Evolutionary conservation across 352 stramenopile genomes (phyloP).

Genomic region (Phytophthora fragariae): DNA sequence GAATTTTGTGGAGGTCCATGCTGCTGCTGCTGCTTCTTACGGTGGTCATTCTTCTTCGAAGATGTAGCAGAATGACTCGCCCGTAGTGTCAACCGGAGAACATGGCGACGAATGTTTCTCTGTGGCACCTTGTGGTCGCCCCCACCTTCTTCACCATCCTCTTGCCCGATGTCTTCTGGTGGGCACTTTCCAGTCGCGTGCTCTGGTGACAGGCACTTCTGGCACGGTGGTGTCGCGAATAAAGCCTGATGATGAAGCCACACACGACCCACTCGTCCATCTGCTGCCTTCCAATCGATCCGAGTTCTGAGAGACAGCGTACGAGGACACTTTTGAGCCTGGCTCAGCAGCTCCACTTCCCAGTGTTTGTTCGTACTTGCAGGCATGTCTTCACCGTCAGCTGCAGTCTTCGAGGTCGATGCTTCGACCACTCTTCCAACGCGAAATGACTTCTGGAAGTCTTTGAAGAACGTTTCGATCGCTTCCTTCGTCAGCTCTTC

Average conservation of each 20-base stretch:
- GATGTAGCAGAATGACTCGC: constrained; percentile 8
- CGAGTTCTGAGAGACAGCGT: constrained; percentile 43
- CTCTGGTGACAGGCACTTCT: constrained; percentile 44
- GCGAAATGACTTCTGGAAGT: constrained; percentile 46
- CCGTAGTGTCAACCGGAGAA: constrained; percentile 35
- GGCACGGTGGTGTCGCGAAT: constrained; percentile 45
- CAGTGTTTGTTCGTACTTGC: constrained; percentile 37
- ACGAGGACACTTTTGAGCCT: constrained; percentile 40
- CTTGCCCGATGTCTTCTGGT: not conserved
- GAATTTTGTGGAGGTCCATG: constrained; percentile 1
- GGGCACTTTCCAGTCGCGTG: constrained; percentile 36
- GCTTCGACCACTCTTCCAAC: constrained; percentile 42
- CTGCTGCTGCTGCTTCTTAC: constrained; percentile 37
- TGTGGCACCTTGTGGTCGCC: constrained; percentile 5
- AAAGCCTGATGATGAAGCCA: constrained; percentile 62
- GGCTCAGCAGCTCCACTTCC: constrained; percentile 46
- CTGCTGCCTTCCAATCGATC: constrained; percentile 48
- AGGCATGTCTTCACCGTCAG: not conserved
- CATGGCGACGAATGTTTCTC: constrained; percentile 31
- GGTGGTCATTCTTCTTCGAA: constrained; percentile 29
- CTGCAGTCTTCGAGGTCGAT: not conserved
- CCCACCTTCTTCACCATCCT: constrained; percentile 1
- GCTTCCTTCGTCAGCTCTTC: constrained; percentile 42
- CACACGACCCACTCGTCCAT: constrained; percentile 34
- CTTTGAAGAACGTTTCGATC: constrained; percentile 45